A percentile compares a stretch with the other conserved stretches of the same genome.
These are phyloP conservation scores for Cucurbita pepo DNA, from an alignment of 306 rosid species.

Conservation along the genomic window DNA sequence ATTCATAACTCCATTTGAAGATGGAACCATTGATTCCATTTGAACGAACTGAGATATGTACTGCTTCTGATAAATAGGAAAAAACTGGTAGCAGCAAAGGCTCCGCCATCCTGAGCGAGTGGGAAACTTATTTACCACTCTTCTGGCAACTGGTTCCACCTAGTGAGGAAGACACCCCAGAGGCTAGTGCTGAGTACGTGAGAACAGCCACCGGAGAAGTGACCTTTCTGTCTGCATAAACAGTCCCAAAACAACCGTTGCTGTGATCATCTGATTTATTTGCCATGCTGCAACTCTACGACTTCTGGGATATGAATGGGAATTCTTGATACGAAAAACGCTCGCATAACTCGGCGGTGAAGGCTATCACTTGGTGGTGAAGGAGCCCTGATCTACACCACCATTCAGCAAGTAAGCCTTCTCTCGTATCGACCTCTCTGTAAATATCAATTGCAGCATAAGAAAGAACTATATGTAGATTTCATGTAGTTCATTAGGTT, in stretches of 20 bases:
- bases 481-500: not conserved
- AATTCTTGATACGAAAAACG: not conserved
- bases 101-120: constrained; percentile 55
- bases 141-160: constrained; percentile 99
- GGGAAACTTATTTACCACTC: constrained; percentile 69
- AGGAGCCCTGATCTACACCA: not conserved
- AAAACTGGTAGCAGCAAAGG: constrained; percentile 89
- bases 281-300: not conserved
- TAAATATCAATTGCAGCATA: not conserved
- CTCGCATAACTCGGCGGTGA: not conserved
- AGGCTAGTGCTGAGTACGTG: constrained; percentile 62
- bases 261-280: not conserved
- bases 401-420: not conserved
- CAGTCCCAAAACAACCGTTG: not conserved
- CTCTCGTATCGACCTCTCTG: not conserved
- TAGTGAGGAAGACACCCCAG: constrained; percentile 97
- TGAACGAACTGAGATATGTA: not conserved
- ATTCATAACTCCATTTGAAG: not conserved
- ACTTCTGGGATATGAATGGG: not conserved
- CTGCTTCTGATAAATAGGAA: constrained; percentile 38
- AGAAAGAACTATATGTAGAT: not conserved
- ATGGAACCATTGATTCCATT: not conserved
- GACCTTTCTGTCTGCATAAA: constrained; percentile 68
- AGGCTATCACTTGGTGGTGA: not conserved
- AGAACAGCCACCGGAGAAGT: constrained; percentile 43